Percentiles rank a stretch among this genome's conserved stretches.
Evolutionary conservation across 169 alveolate genomes (phyloP).

Genomic region (Plasmodium falciparum): DNA sequence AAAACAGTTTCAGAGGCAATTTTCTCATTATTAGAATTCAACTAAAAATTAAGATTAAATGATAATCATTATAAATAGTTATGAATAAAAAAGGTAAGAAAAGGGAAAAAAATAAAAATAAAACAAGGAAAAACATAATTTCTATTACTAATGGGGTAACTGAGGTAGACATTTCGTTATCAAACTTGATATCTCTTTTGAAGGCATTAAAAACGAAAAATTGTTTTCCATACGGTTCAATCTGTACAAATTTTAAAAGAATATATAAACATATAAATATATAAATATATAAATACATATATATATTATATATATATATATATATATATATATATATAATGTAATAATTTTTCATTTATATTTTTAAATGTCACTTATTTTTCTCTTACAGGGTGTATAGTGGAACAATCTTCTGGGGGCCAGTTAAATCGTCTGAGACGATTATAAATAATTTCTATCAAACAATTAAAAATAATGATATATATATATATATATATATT

Average conservation of each 20-base stretch:
- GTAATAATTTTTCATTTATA: too few species aligned
- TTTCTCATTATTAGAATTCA: slow-evolving; percentile 59
- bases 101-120: slow-evolving; percentile 9
- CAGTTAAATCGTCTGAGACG: slow-evolving; percentile 72
- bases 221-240: slow-evolving; percentile 73
- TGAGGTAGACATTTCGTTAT: slow-evolving; percentile 44
- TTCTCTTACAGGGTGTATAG: slow-evolving; percentile 69
- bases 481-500: neutral
- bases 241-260: slow-evolving; percentile 2
- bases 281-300: neutral
- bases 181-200: slow-evolving; percentile 63
- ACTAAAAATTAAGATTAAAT: slow-evolving; percentile 10
- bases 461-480: neutral
- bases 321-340: too few species aligned
- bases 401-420: slow-evolving; percentile 73
- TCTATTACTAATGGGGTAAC: slow-evolving; percentile 50
- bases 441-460: slow-evolving; percentile 46
- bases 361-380: slow-evolving; percentile 1
- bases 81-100: neutral
- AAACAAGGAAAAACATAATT: neutral
- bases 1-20: slow-evolving; percentile 78
- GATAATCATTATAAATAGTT: neutral
- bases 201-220: slow-evolving; percentile 68
- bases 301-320: neutral
- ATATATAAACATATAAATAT: neutral